phyloP scores from a whole-genome alignment of 208 protist species.

The Wallacemonas sp. region DNA sequence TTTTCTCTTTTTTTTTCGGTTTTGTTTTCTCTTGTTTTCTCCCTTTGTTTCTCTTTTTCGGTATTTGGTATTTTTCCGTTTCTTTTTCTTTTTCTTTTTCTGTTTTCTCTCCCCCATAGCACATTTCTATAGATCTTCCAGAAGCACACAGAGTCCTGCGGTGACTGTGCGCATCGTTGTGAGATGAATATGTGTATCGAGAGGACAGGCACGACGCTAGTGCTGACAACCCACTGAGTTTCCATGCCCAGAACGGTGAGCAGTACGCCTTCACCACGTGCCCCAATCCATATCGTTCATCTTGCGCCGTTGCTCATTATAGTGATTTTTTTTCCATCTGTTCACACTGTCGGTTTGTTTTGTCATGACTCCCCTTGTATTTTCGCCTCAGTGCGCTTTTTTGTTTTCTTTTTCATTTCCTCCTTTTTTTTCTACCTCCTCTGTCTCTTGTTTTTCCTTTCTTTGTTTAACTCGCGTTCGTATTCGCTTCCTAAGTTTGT shows the following conservation, averaged over 20 bases:
- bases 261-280: too few species aligned
- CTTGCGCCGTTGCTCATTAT: not conserved
- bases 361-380: conserved; percentile 9
- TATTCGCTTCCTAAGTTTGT: too few species aligned
- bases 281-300: too few species aligned
- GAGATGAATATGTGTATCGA: not conserved
- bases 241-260: too few species aligned
- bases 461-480: too few species aligned
- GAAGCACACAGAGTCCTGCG: conserved; percentile 6
- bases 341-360: not conserved
- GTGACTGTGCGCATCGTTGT: too few species aligned
- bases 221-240: too few species aligned
- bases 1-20: conserved; percentile 15
- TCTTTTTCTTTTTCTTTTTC: conserved; percentile 9
- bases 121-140: conserved; percentile 16
- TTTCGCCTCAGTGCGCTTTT: conserved; percentile 12
- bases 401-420: conserved; percentile 6
- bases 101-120: conserved; percentile 8
- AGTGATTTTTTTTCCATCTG: conserved; percentile 10
- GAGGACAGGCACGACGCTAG: not conserved
- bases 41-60: not conserved
- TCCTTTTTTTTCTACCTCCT: conserved; percentile 12
- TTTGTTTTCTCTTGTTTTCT: not conserved
- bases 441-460: conserved; percentile 9
- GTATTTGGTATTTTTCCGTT: not conserved